Percentiles rank a stretch among this genome's conserved stretches.
phyloP scores from a whole-genome alignment of 805 yeast species.

The Gaillardinia entomophila region DNA sequence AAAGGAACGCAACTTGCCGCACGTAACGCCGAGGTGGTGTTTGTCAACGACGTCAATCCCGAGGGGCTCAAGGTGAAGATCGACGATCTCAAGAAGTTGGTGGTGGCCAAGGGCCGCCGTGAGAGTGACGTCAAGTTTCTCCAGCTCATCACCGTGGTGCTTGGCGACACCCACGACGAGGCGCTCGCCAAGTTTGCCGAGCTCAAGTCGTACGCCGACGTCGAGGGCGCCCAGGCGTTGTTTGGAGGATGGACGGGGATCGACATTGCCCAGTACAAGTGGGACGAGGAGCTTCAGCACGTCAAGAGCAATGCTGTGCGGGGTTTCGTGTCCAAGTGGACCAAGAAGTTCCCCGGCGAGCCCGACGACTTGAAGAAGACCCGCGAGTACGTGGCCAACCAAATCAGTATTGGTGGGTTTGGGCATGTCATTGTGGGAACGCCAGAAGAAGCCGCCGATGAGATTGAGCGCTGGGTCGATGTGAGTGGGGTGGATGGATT shows the following conservation, averaged over 20 bases:
- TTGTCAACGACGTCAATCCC: constrained; percentile 1
- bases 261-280: constrained; percentile 1
- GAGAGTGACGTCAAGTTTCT: constrained; percentile 1
- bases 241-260: constrained; percentile 3
- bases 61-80: constrained; percentile 1
- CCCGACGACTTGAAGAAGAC: constrained; percentile 1
- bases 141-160: constrained; percentile 1
- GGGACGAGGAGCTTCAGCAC: constrained; percentile 1
- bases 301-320: constrained; percentile 2
- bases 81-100: not conserved
- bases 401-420: constrained; percentile 3
- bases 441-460: constrained; percentile 5
- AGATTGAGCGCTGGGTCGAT: constrained; percentile 2
- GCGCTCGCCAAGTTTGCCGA: constrained; percentile 1
- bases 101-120: not conserved
- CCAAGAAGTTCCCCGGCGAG: constrained; percentile 2
- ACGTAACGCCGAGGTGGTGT: constrained; percentile 1
- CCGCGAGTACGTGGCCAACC: constrained; percentile 1
- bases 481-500: constrained; percentile 2
- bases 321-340: constrained; percentile 1
- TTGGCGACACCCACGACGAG: constrained; percentile 1
- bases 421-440: constrained; percentile 2
- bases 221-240: constrained; percentile 2
- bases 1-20: constrained; percentile 2
- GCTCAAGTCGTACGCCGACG: constrained; percentile 1